Evolutionary conservation across 257 asterid species (phyloP).

Genomic region (Solanum paucissectum): DNA sequence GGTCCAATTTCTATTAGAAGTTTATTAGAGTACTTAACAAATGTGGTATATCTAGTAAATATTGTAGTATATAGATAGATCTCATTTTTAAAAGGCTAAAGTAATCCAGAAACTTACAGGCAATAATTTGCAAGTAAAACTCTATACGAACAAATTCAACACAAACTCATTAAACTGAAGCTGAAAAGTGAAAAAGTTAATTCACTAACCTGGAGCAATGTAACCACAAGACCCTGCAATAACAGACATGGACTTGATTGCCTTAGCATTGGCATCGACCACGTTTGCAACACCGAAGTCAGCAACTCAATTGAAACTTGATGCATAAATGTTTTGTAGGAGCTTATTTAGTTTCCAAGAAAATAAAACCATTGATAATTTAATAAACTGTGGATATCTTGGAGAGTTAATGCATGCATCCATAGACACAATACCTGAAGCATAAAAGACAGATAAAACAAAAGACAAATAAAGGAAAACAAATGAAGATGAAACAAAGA

Average conservation of each 20-base stretch:
- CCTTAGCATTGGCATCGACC: slow-evolving; percentile 37
- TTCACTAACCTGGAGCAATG: slow-evolving; percentile 67
- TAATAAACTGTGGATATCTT: neutral
- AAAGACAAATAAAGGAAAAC: neutral
- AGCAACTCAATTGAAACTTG: slow-evolving; percentile 19
- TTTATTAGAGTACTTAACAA: neutral
- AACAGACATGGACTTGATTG: slow-evolving; percentile 55
- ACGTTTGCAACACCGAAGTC: slow-evolving; percentile 91
- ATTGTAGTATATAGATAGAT: neutral
- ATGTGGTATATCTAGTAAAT: neutral
- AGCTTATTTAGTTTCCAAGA: neutral
- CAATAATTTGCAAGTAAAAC: neutral
- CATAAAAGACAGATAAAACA: neutral
- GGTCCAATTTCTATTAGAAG: neutral
- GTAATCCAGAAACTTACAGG: neutral
- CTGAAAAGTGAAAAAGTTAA: too few relatives aligned
- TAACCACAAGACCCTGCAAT: slow-evolving; percentile 97
- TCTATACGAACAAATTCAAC: neutral
- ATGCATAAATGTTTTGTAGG: neutral
- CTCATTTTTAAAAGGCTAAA: neutral
- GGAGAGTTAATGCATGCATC: neutral
- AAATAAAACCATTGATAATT: neutral
- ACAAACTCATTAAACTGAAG: too few relatives aligned
- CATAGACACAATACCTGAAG: neutral
- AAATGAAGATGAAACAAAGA: neutral